phyloP scores from a whole-genome alignment of 495 filamentous ascomycete species.

The Mycothermus thermophilus region DNA sequence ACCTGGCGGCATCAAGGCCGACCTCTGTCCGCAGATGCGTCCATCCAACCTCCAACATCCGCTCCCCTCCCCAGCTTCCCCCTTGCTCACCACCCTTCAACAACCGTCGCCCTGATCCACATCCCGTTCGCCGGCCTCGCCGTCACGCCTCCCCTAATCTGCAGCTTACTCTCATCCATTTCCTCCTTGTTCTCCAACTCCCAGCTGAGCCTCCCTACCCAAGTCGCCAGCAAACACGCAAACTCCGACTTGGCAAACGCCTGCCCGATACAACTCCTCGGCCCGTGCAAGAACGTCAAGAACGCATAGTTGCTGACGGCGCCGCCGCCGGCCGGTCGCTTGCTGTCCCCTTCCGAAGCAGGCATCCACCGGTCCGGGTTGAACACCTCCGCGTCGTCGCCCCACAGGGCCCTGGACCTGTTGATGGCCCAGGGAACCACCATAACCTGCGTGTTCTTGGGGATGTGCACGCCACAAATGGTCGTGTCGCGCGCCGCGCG shows the following conservation, averaged over 20 bases:
- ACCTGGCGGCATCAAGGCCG: too few species aligned
- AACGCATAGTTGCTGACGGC: slow-evolving; percentile 44
- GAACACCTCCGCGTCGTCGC: slow-evolving; percentile 41
- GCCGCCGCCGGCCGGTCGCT: slow-evolving; percentile 33
- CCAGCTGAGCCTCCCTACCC: slow-evolving; percentile 60
- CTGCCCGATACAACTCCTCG: slow-evolving; percentile 48
- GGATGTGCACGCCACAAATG: slow-evolving; percentile 42
- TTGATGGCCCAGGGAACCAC: slow-evolving; percentile 48
- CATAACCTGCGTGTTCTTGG: slow-evolving; percentile 43
- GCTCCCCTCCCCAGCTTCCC: background rate
- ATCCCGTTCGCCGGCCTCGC: slow-evolving; percentile 51
- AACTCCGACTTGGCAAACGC: slow-evolving; percentile 76
- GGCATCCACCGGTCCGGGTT: slow-evolving; percentile 50
- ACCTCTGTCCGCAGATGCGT: too few species aligned
- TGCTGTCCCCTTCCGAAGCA: slow-evolving; percentile 16
- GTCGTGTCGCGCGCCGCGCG: slow-evolving; percentile 48
- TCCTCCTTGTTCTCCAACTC: slow-evolving; percentile 44
- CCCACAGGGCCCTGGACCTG: slow-evolving; percentile 40
- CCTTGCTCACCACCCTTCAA: slow-evolving; percentile 59
- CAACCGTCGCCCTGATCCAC: slow-evolving; percentile 41
- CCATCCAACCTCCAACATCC: background rate
- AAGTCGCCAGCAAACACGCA: slow-evolving; percentile 61
- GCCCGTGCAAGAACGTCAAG: slow-evolving; percentile 48
- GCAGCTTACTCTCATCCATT: slow-evolving; percentile 40
- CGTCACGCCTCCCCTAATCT: slow-evolving; percentile 46